Base-by-base conservation (phyloP, 2,329 filamentous ascomycete genomes). In the Pyrenophora teres region DNA sequence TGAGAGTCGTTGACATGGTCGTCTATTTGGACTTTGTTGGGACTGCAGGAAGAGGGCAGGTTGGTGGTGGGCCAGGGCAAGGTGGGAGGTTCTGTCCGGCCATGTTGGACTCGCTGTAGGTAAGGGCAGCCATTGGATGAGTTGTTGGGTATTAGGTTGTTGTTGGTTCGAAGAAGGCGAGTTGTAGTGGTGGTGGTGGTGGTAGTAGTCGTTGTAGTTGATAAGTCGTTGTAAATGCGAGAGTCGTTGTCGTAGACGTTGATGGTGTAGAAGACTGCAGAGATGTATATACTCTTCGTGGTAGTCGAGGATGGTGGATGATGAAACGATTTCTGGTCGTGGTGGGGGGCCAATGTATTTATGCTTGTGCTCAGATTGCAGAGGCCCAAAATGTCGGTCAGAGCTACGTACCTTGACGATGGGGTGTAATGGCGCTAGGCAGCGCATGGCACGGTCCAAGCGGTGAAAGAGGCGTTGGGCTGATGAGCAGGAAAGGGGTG, bases 61-160 rank as follows among this genome's bases (percentile, higher is more conserved):
- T 78, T 57, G 77, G 77, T 65, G 77, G 76, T 56, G 77, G 77
- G 48, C 77, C 76, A 35, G 77, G 77, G 71, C 75, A 78, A 27
- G 77, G 77, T 53, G 76, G 76, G 38, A 78, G 74, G 65, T 75
- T 77, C 51, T 76, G 65, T 41, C 67, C 63, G 50, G 68, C 58
- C 71, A 74, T 74, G 60, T 60, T 66, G 58, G 64, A 63, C 58
- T 73, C 70, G 63, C 77, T 68, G 70, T 73, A 69, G 58, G 64
- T 59, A 58, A 64, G 60, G 43, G 67, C 66, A 55, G 67, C 67
- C 68, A 71, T 70, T 71, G 66, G 60, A 49, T 48, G 50, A 51
- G 39, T 48, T 25, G 23, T 15, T 15, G 15, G 15, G 7, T 25
- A 25, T 25, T 25, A 25, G 46, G 44, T n/a, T 41, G 38, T 16